Base-by-base conservation (phyloP, 257 asterid species). In the Phtheirospermum japonicum region DNA sequence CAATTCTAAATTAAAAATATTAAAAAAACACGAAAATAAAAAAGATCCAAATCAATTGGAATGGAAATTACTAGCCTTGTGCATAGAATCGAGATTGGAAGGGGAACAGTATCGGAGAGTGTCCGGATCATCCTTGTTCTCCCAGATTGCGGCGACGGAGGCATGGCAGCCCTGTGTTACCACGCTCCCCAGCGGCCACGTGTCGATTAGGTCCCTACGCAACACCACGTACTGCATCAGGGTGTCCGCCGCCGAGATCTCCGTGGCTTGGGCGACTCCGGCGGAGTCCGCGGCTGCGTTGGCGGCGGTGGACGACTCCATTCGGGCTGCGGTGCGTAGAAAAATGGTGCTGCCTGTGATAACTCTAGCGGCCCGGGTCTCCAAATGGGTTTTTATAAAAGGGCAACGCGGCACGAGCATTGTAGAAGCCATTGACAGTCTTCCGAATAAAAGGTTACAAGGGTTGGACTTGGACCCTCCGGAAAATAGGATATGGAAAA, bases 161-260 rank as follows among this genome's bases (percentile, higher is more conserved):
- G 97, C 99, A 77, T 92, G 95, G 80, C 97, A 92, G 33, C 99
- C 97, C 81, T 89, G 99, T 10, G 97, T 84, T 5, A 89, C 83
- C 53, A 85, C 76, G 68, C 99, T 92, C 42, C 99, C 99, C 19
- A 92, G 75, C 18, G 99, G 95, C 99, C 97, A 92, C 54, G 86
- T 46, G 67, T 86, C 94, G 59, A 92, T 86, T 30, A 92, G 60
- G 79, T 92, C 99, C 71, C 99, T 69, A 69, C 99, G 84, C 67
- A 92, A 77, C 66, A 92, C 95, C 34, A 92, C 83, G 76, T 89
- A 92, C 78, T 92, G 99, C 23, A 92, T 75, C 59, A 92, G 75
- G 57, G 83, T 77, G 72, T 90, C 89, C 54, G 68, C 40, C 68
- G 56, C 67, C 26, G 81, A 65, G 53, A 51, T 52, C 69, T 63